Evolutionary conservation across 176 grass and related monocot genomes (phyloP).

Genomic region (Oropetium thomaeum): DNA sequence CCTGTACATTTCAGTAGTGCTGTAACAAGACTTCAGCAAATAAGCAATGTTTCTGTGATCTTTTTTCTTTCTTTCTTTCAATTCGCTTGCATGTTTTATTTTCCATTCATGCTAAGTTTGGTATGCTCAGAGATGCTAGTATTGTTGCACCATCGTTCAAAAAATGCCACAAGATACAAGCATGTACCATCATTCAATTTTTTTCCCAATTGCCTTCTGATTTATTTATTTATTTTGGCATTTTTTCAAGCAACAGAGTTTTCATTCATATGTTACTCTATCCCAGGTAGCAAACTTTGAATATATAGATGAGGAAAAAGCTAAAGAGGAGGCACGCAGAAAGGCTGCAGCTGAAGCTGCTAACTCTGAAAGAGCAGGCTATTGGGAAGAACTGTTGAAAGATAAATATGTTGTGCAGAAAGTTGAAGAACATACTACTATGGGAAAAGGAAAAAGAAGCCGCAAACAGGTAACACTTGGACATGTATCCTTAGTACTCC

Average conservation of each 20-base stretch:
- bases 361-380: conserved; percentile 62
- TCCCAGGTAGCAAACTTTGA: conserved; percentile 90
- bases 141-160: background rate
- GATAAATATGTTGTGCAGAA: conserved; percentile 73
- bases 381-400: conserved; percentile 90
- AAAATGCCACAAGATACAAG: conserved; percentile 13
- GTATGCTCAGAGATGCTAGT: background rate
- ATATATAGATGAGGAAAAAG: conserved; percentile 90
- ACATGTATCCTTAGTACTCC: background rate
- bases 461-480: conserved; percentile 79
- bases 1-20: background rate
- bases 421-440: conserved; percentile 84
- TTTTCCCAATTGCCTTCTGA: background rate
- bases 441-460: conserved; percentile 99
- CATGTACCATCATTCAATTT: background rate
- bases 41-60: background rate
- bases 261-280: conserved; percentile 16
- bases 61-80: background rate
- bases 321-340: conserved; percentile 79
- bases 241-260: conserved; percentile 23
- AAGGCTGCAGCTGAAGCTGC: conserved; percentile 57
- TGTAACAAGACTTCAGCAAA: background rate
- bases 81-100: background rate
- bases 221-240: background rate
- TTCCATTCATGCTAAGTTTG: background rate